Evolutionary conservation across 192 early-diverging fungal genomes (phyloP).

Genomic region (Cetraspora pellucida): DNA sequence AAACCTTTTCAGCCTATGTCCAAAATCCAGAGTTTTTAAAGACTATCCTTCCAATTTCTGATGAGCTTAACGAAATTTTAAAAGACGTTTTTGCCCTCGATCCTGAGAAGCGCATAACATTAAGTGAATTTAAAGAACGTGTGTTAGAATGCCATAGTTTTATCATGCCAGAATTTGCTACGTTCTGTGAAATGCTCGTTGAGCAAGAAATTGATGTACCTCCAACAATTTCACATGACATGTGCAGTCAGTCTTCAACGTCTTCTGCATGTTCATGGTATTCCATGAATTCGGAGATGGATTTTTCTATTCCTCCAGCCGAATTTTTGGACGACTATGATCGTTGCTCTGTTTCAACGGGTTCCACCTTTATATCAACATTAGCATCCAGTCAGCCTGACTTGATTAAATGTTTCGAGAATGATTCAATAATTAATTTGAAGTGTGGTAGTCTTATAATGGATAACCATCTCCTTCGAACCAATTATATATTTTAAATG

Average conservation of each 20-base stretch:
- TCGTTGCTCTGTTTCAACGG: neutral
- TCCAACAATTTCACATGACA: neutral
- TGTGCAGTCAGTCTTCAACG: neutral
- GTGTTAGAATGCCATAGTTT: slow-evolving; percentile 51
- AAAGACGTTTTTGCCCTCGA: slow-evolving; percentile 50
- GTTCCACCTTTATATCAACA: neutral
- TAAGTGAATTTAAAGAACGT: slow-evolving; percentile 44
- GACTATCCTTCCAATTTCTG: slow-evolving; percentile 60
- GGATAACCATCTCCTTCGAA: neutral
- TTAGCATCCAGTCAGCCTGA: slow-evolving; percentile 18
- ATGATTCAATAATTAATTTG: neutral
- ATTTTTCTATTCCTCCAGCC: neutral
- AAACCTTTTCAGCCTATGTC: slow-evolving; percentile 58
- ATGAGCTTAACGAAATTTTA: slow-evolving; percentile 60
- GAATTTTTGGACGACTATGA: slow-evolving; percentile 23
- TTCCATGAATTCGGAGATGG: slow-evolving; percentile 24
- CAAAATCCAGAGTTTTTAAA: slow-evolving; percentile 65
- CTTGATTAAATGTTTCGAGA: slow-evolving; percentile 5
- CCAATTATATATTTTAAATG: neutral
- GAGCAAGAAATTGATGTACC: neutral
- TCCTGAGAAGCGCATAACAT: slow-evolving; percentile 46
- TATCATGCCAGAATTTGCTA: slow-evolving; percentile 36
- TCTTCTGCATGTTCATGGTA: slow-evolving; percentile 23
- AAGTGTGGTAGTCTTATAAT: neutral
- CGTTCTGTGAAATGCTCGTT: neutral